Percentiles rank a stretch among this genome's conserved stretches.
Conservation (phyloP, 164 flowering plant genomes). For the Houttuynia cordata region DNA sequence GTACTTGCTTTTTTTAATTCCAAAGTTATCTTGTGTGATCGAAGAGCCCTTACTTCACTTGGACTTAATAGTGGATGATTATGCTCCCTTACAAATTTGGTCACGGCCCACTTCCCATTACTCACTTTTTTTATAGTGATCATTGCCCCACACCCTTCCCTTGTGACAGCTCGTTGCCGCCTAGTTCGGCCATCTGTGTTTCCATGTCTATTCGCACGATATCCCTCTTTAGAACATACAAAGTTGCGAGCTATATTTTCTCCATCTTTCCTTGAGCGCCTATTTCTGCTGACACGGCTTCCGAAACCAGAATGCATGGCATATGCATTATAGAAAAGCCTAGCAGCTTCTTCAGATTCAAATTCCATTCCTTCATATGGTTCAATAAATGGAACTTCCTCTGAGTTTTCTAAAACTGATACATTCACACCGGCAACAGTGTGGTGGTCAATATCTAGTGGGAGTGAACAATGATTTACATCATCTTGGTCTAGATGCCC, state of each 20-base stretch:
- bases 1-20: constrained; percentile 4
- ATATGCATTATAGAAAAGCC: constrained; percentile 12
- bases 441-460: background rate
- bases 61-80: constrained; percentile 13
- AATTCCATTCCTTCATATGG: constrained; percentile 15
- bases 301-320: constrained; percentile 11
- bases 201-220: constrained; percentile 5
- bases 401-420: background rate
- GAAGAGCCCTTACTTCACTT: constrained; percentile 7
- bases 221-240: constrained; percentile 11
- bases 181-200: constrained; percentile 6
- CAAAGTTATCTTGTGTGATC: constrained; percentile 4
- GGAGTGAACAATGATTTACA: background rate
- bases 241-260: constrained; percentile 11
- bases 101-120: constrained; percentile 10
- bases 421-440: background rate
- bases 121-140: constrained; percentile 8
- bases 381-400: constrained; percentile 3
- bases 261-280: constrained; percentile 13
- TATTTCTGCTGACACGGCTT: constrained; percentile 9
- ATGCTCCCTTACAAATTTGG: constrained; percentile 11
- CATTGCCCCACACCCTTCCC: constrained; percentile 16
- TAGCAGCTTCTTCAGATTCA: constrained; percentile 16
- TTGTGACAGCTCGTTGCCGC: constrained; percentile 7
- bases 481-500: background rate